These are phyloP conservation scores for Penicillium sp. DNA, from an alignment of 2,329 filamentous ascomycete species.

Conservation along the genomic window DNA sequence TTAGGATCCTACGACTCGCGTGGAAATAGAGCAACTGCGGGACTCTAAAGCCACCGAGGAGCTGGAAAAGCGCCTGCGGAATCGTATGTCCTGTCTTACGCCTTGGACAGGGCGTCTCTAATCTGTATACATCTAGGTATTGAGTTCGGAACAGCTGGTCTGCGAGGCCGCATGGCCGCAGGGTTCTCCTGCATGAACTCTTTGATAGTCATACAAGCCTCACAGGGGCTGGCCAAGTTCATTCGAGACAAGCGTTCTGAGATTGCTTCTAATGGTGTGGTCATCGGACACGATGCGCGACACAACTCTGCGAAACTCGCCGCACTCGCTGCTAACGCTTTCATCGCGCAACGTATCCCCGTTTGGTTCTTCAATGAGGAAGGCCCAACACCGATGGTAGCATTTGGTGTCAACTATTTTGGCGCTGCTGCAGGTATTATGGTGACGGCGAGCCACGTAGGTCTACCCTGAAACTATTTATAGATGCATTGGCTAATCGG, in stretches of 20 bases:
- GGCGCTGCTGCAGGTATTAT: conserved; percentile 53
- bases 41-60: conserved; percentile 40
- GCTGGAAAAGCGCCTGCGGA: conserved; percentile 46
- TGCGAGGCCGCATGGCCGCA: conserved; percentile 57
- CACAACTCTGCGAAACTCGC: conserved; percentile 56
- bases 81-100: conserved; percentile 31
- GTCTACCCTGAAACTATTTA: conserved; percentile 9
- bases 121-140: conserved; percentile 36
- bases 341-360: conserved; percentile 49
- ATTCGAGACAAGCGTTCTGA: conserved; percentile 41
- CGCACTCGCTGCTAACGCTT: conserved; percentile 51
- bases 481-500: conserved; percentile 6
- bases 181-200: conserved; percentile 56
- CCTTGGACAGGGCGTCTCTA: not conserved
- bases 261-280: conserved; percentile 42
- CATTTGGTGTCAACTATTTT: conserved; percentile 50
- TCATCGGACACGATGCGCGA: conserved; percentile 56
- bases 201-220: conserved; percentile 54
- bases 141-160: conserved; percentile 54
- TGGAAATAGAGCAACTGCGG: conserved; percentile 48
- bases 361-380: conserved; percentile 52
- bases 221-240: conserved; percentile 56
- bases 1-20: conserved; percentile 44
- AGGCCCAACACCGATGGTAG: conserved; percentile 54
- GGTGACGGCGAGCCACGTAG: conserved; percentile 55